Evolutionary conservation across 208 protist genomes (phyloP).

Genomic region (Leishmania lainsoni): DNA sequence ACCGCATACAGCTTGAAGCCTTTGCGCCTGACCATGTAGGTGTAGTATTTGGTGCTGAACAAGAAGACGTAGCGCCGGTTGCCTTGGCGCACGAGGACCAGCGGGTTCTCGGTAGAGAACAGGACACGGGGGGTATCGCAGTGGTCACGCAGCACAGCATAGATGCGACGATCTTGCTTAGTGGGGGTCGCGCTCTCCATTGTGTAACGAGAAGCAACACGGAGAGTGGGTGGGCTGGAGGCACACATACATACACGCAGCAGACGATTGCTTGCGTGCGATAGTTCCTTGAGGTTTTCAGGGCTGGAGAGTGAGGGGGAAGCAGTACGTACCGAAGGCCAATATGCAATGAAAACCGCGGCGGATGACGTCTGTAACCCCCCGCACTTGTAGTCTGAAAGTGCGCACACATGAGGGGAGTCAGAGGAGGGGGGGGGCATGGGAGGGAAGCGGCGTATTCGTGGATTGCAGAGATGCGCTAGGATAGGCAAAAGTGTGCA

Average conservation of each 20-base stretch:
- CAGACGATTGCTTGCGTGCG: neutral
- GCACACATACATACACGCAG: neutral
- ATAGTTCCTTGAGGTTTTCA: neutral
- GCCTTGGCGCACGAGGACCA: conserved; percentile 56
- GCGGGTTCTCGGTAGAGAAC: conserved; percentile 48
- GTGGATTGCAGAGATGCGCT: neutral
- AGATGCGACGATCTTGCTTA: conserved; percentile 44
- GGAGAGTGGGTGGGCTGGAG: neutral
- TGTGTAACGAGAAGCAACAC: neutral
- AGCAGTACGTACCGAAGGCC: too few species aligned
- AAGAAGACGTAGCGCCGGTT: conserved; percentile 63
- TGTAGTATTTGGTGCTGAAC: conserved; percentile 69
- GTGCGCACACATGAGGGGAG: neutral
- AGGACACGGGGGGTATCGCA: conserved; percentile 76
- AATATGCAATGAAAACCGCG: neutral
- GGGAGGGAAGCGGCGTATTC: neutral
- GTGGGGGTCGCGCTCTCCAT: conserved; percentile 14
- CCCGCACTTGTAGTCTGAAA: neutral
- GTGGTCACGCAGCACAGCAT: conserved; percentile 70
- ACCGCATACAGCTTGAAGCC: conserved; percentile 72
- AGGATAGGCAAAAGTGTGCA: neutral
- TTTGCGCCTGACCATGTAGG: conserved; percentile 85
- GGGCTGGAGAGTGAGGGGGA: neutral
- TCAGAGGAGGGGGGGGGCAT: neutral
- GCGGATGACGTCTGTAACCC: neutral